Evolutionary conservation across 2,329 filamentous ascomycete genomes (phyloP).

Genomic region (Penicillium sp.): DNA sequence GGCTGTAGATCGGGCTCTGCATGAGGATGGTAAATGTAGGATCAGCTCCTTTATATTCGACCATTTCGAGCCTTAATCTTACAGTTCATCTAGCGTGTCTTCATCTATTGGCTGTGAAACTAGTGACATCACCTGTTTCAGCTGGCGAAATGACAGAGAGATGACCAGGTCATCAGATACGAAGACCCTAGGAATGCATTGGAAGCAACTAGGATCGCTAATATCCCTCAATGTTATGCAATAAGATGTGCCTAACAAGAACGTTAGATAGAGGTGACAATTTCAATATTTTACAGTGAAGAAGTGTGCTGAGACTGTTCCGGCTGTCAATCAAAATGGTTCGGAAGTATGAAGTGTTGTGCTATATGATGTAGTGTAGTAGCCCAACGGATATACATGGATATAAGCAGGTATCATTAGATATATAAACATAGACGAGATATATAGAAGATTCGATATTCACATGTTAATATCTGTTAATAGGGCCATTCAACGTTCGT

Average conservation of each 20-base stretch:
- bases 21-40: not conserved
- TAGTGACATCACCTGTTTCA: not conserved
- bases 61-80: not conserved
- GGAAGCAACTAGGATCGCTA: not conserved
- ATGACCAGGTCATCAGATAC: not conserved
- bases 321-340: not conserved
- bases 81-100: not conserved
- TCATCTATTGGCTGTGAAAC: not conserved
- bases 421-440: not conserved
- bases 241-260: not conserved
- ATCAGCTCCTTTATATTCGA: not conserved
- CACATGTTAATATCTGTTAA: not conserved
- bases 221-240: not conserved
- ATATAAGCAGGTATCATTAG: not conserved
- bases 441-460: not conserved
- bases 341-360: not conserved
- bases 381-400: not conserved
- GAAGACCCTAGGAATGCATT: not conserved
- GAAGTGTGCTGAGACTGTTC: not conserved
- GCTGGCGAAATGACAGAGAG: not conserved
- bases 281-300: not conserved
- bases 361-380: not conserved
- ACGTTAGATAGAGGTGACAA: not conserved
- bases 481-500: not conserved
- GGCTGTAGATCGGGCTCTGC: not conserved